Percentiles rank a stretch among this genome's conserved stretches.
These are phyloP conservation scores for Panicum hallii DNA, from an alignment of 202 grass and related monocot genomes.

Conservation along the genomic window DNA sequence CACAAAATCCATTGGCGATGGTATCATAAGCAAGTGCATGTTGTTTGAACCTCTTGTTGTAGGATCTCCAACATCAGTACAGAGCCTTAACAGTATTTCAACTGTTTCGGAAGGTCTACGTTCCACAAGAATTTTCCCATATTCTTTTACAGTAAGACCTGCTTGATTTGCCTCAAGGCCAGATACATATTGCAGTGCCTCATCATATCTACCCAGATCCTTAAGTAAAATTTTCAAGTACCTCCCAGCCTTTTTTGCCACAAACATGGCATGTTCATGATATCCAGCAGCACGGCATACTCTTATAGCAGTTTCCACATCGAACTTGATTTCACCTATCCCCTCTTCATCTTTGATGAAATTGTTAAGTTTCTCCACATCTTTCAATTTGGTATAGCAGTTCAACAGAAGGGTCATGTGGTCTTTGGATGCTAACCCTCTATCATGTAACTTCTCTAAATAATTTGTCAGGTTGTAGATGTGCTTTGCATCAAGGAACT, in stretches of 20 bases:
- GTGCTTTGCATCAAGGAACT: slow-evolving; percentile 95
- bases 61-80: slow-evolving; percentile 67
- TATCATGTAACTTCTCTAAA: slow-evolving; percentile 95
- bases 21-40: slow-evolving; percentile 72
- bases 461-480: slow-evolving; percentile 97
- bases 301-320: slow-evolving; percentile 99
- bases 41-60: slow-evolving; percentile 52
- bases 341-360: slow-evolving; percentile 92
- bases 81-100: slow-evolving; percentile 82
- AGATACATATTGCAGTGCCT: slow-evolving; percentile 92
- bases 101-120: slow-evolving; percentile 90
- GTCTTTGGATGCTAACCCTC: slow-evolving; percentile 89
- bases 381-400: slow-evolving; percentile 97
- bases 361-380: slow-evolving; percentile 83
- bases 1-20: slow-evolving; percentile 96
- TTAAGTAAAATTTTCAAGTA: slow-evolving; percentile 99
- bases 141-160: slow-evolving; percentile 92
- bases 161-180: slow-evolving; percentile 91
- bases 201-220: slow-evolving; percentile 94
- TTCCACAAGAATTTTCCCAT: slow-evolving; percentile 97
- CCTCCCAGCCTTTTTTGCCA: slow-evolving; percentile 90
- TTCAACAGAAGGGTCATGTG: slow-evolving; percentile 96
- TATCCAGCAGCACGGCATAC: slow-evolving; percentile 94
- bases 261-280: slow-evolving; percentile 98
- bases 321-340: slow-evolving; percentile 90